Base-by-base conservation (phyloP, 225 moss, liverwort and hornwort genomes). In the Sphagnum tenellum region DNA sequence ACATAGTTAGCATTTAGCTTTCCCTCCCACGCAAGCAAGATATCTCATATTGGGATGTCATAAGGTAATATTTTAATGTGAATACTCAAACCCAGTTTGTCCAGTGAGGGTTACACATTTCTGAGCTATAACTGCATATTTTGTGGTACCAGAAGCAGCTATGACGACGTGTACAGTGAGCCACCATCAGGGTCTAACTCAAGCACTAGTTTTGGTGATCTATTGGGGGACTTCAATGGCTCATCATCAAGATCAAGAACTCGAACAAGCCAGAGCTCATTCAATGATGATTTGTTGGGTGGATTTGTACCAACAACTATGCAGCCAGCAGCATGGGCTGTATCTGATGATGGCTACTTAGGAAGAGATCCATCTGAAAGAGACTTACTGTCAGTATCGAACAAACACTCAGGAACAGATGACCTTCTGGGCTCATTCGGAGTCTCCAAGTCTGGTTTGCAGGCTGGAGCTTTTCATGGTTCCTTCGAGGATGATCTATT, bases 141-240 rank as follows among this genome's bases (percentile, higher is more conserved):
- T 8, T 12, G 61, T 44, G 45, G 66, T 75, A 48, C n/a, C 80
- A 76, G 85, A 62, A 66, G 66, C 66, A 70, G 68, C 29, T 87
- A 78, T 60, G 83, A 83, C 62, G 87, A 87, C 54, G 76, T 87
- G 46, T 87, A 83, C 56, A 83, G 83, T 2, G 83, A 76, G 0
- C 67, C 81, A 2, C 70, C 78, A 14, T 54, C 44, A 2, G 70
- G 68, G 69, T 69, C 49, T 44, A 68, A 61, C 45, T 69, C 80
- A 49, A 77, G 79, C 72, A 82, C 83, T 61, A 82, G 75, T 53
- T 98, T 76, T 13, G 87, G 86, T 68, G 94, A 91, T 45, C 81
- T 91, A 12, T 56, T 81, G 77, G 84, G 77, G 64, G 84, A 73
- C 48, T 84, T 84, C 66, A 29, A 29, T 29, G 29, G 29, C 29